Percentiles rank a stretch among this genome's conserved stretches.
These are phyloP conservation scores for Chlorella sorokiniana DNA, from an alignment of 139 green algal genomes.

Conservation along the genomic window DNA sequence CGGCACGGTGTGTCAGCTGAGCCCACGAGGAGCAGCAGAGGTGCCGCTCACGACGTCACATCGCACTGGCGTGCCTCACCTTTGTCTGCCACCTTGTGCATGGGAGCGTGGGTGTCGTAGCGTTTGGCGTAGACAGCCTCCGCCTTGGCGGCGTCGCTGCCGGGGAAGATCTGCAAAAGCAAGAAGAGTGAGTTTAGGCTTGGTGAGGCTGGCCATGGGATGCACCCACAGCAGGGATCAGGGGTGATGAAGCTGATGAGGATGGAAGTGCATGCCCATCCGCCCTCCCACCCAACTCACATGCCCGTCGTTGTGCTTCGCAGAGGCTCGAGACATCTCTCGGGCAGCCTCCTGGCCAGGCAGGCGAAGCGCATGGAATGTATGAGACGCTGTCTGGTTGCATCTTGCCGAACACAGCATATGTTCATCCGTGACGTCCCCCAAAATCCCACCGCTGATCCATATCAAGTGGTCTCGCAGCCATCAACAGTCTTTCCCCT, in stretches of 20 bases:
- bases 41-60: too few species aligned
- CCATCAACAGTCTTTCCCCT: not conserved
- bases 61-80: too few species aligned
- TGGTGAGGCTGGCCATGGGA: not conserved
- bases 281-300: not conserved
- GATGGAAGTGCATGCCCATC: not conserved
- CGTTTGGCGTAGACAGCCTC: not conserved
- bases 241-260: too few species aligned
- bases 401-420: too few species aligned
- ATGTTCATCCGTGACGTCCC: too few species aligned
- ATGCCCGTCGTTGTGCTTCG: constrained; percentile 13
- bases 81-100: constrained; percentile 22
- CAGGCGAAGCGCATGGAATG: not conserved
- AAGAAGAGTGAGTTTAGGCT: not conserved
- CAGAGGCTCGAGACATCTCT: not conserved
- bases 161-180: constrained; percentile 18
- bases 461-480: not conserved
- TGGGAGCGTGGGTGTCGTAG: not conserved
- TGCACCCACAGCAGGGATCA: not conserved
- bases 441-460: not conserved
- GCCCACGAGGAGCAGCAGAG: not conserved
- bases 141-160: constrained; percentile 9
- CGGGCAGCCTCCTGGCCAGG: constrained; percentile 10
- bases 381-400: not conserved
- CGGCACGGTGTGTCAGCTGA: not conserved